These are phyloP conservation scores for Termitomyces sp. DNA, from an alignment of 768 basidiomycete species.

Conservation along the genomic window DNA sequence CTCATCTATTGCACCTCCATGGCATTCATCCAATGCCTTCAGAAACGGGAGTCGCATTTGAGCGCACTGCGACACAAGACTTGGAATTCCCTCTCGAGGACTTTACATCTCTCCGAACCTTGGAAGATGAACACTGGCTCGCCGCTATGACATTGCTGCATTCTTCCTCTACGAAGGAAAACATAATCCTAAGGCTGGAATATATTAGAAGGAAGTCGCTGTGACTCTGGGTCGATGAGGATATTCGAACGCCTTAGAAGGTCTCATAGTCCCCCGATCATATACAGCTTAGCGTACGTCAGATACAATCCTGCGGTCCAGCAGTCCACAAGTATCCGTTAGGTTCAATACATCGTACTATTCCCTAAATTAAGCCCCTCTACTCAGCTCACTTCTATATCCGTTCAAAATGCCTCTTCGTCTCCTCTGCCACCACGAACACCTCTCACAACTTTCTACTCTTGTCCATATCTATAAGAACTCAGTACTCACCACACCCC, in stretches of 20 bases:
- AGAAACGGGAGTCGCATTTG: too few relatives aligned
- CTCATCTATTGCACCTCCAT: too few relatives aligned
- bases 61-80: too few relatives aligned
- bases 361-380: too few relatives aligned
- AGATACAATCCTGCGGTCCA: too few relatives aligned
- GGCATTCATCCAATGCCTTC: too few relatives aligned
- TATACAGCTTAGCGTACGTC: background rate
- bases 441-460: slow-evolving; percentile 60
- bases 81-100: too few relatives aligned
- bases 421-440: slow-evolving; percentile 36
- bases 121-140: background rate
- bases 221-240: background rate
- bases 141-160: background rate
- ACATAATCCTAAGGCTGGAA: background rate
- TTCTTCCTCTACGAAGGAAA: background rate
- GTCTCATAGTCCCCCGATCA: too few relatives aligned
- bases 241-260: background rate
- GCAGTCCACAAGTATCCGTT: background rate
- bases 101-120: too few relatives aligned
- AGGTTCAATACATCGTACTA: background rate
- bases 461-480: slow-evolving; percentile 64
- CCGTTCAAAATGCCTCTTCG: slow-evolving; percentile 1
- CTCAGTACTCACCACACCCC: slow-evolving; percentile 49
- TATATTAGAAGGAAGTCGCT: background rate
- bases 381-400: background rate